These are phyloP conservation scores for Podaxis rugospora DNA, from an alignment of 768 basidiomycete species.

Conservation along the genomic window DNA sequence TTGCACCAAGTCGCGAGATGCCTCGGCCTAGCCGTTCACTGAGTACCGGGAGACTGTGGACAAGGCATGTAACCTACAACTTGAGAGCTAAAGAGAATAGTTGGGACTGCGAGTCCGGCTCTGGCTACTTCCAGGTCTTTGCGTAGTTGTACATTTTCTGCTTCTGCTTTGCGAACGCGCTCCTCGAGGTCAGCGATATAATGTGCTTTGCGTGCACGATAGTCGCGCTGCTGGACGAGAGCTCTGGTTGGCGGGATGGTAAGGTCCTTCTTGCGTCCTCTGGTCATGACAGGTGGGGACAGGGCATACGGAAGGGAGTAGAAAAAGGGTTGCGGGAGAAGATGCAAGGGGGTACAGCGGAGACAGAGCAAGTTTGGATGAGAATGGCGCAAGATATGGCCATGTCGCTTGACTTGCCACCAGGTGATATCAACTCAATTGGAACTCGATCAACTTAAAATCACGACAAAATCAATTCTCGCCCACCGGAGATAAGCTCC, in stretches of 20 bases:
- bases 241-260: constrained; percentile 56
- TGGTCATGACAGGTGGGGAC: constrained; percentile 37
- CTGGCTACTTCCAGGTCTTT: constrained; percentile 43
- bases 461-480: constrained; percentile 20
- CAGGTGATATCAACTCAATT: constrained; percentile 13
- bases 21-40: constrained; percentile 35
- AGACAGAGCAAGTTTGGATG: constrained; percentile 23
- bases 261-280: constrained; percentile 63
- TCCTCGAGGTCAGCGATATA: constrained; percentile 55
- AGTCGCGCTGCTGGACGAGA: constrained; percentile 60
- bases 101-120: constrained; percentile 30
- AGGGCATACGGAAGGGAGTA: constrained; percentile 7
- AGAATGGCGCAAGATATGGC: constrained; percentile 33
- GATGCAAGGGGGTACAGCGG: constrained; percentile 10
- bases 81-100: constrained; percentile 23
- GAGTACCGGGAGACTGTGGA: not conserved
- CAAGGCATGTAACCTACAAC: constrained; percentile 22
- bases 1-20: constrained; percentile 48
- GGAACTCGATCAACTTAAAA: constrained; percentile 15
- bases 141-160: constrained; percentile 47
- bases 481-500: constrained; percentile 13
- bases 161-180: constrained; percentile 47
- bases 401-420: constrained; percentile 7
- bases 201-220: constrained; percentile 55
- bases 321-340: constrained; percentile 12